Evolutionary conservation across 345 rosid species (phyloP).

Genomic region (Geranium rotundifolium): DNA sequence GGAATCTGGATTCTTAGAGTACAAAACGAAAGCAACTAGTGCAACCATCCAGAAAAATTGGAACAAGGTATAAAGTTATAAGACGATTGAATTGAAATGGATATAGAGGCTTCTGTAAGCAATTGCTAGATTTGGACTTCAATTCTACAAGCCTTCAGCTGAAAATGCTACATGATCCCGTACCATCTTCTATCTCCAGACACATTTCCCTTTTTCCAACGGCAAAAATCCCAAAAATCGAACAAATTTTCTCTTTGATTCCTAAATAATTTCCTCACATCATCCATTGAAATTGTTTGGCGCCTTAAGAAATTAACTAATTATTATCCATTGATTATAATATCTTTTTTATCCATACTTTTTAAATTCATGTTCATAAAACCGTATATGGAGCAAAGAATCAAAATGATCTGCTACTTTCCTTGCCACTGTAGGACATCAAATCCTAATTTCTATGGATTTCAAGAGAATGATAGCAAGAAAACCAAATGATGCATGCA

Average conservation of each 20-base stretch:
- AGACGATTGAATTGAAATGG: no score
- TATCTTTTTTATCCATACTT: neutral
- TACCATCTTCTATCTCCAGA: neutral
- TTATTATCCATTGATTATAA: neutral
- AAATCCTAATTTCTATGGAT: neutral
- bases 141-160: neutral
- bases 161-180: neutral
- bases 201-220: neutral
- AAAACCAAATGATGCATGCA: neutral
- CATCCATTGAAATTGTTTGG: neutral
- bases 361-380: no score
- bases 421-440: neutral
- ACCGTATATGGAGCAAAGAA: neutral
- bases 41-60: neutral
- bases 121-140: neutral
- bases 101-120: neutral
- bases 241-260: no score
- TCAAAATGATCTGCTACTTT: neutral
- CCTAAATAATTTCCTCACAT: neutral
- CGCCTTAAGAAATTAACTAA: neutral
- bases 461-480: neutral
- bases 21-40: neutral
- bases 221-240: no score
- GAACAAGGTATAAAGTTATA: neutral
- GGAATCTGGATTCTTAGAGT: neutral